A percentile compares a stretch with the other conserved stretches of the same genome.
Evolutionary conservation across 352 stramenopile genomes (phyloP).

Genomic region (Pythium utonaiense): DNA sequence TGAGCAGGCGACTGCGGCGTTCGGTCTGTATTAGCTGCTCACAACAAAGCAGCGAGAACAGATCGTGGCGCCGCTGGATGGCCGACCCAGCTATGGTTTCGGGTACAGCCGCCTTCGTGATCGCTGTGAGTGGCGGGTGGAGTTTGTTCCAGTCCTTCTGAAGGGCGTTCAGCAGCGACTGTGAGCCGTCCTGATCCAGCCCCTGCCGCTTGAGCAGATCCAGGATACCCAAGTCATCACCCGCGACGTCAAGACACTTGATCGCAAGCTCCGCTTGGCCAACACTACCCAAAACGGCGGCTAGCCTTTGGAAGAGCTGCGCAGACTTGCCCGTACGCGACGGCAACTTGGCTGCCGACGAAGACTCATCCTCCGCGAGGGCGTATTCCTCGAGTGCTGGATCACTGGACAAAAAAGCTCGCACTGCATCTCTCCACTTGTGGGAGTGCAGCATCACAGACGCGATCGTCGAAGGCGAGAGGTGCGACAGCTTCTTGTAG

Average conservation of each 20-base stretch:
- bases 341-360: constrained; percentile 50
- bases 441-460: constrained; percentile 54
- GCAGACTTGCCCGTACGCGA: constrained; percentile 43
- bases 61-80: constrained; percentile 37
- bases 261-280: constrained; percentile 52
- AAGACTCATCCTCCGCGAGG: constrained; percentile 37
- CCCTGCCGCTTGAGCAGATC: constrained; percentile 37
- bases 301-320: constrained; percentile 40
- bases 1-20: constrained; percentile 61
- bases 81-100: constrained; percentile 9
- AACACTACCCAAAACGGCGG: constrained; percentile 38
- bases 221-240: constrained; percentile 62
- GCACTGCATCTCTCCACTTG: constrained; percentile 54
- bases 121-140: constrained; percentile 46
- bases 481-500: constrained; percentile 39
- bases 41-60: constrained; percentile 63
- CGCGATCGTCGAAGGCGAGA: constrained; percentile 36
- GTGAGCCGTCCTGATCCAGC: constrained; percentile 8
- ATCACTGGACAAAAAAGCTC: constrained; percentile 44
- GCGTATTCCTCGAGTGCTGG: constrained; percentile 69
- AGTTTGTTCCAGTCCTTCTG: constrained; percentile 53
- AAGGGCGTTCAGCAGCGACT: constrained; percentile 32
- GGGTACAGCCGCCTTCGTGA: constrained; percentile 27
- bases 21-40: constrained; percentile 54
- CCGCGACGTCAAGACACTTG: constrained; percentile 65